phyloP scores from a whole-genome alignment of 2,329 filamentous ascomycete species.

The Orbilia blumenaviensis region DNA sequence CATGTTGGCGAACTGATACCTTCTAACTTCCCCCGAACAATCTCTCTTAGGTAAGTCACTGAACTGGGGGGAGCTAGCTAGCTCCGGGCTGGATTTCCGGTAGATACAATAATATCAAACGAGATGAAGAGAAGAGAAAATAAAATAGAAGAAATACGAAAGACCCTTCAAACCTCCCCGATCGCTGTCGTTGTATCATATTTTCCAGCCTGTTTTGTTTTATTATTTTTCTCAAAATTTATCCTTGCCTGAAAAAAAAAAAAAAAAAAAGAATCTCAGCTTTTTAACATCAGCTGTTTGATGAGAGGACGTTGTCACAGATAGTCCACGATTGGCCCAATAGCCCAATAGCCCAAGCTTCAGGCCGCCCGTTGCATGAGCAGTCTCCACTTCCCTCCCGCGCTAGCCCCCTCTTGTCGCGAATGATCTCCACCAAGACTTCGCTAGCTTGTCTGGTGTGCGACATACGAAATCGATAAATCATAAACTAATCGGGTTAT shows the following conservation, averaged over 20 bases:
- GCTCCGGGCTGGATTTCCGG: background rate
- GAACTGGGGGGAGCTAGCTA: background rate
- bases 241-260: too few species aligned
- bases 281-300: slow-evolving; percentile 24
- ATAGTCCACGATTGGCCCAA: slow-evolving; percentile 7
- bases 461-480: slow-evolving; percentile 48
- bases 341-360: background rate
- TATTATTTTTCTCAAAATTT: background rate
- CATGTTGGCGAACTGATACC: background rate
- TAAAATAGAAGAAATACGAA: background rate
- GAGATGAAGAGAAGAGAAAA: too few species aligned
- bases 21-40: background rate
- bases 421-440: slow-evolving; percentile 35
- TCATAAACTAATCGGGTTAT: slow-evolving; percentile 47
- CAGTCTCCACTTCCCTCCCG: slow-evolving; percentile 15
- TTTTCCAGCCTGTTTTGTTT: background rate
- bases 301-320: slow-evolving; percentile 21
- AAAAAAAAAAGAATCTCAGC: slow-evolving; percentile 7
- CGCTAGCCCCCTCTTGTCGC: slow-evolving; percentile 11
- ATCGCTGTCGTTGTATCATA: slow-evolving; percentile 21
- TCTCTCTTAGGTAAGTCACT: background rate
- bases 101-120: too few species aligned
- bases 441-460: slow-evolving; percentile 36
- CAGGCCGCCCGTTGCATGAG: slow-evolving; percentile 23
- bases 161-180: background rate